These are phyloP conservation scores for Tulasnella sp. DNA, from an alignment of 768 basidiomycete genomes.

Conservation along the genomic window DNA sequence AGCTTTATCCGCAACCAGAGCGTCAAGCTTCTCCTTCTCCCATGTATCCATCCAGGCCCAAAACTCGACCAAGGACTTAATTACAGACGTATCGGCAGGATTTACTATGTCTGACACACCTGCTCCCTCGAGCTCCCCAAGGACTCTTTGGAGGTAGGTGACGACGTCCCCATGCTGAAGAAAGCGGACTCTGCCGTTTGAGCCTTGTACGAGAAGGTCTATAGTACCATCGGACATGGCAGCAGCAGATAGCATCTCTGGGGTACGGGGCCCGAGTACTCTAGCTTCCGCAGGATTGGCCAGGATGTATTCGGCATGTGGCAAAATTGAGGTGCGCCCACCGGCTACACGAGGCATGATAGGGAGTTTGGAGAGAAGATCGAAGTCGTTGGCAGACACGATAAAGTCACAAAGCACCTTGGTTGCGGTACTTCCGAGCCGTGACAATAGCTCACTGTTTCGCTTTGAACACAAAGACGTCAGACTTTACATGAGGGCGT, in stretches of 20 bases:
- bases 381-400: background rate
- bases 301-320: background rate
- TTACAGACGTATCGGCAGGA: background rate
- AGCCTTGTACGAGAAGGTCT: background rate
- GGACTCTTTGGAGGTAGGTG: background rate
- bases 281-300: background rate
- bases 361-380: background rate
- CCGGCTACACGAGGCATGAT: background rate
- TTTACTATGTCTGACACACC: background rate
- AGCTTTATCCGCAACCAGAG: background rate
- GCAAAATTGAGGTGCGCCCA: background rate
- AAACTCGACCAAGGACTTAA: background rate
- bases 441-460: background rate
- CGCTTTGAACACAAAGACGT: background rate
- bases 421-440: background rate
- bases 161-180: background rate
- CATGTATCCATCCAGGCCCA: conserved; percentile 15
- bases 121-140: background rate
- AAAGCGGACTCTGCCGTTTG: background rate
- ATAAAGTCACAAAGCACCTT: conserved; percentile 8
- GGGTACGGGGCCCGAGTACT: background rate
- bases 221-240: background rate
- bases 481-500: background rate
- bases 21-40: background rate
- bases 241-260: background rate